Conservation (phyloP, 306 rosid genomes). For the Vicia faba region DNA sequence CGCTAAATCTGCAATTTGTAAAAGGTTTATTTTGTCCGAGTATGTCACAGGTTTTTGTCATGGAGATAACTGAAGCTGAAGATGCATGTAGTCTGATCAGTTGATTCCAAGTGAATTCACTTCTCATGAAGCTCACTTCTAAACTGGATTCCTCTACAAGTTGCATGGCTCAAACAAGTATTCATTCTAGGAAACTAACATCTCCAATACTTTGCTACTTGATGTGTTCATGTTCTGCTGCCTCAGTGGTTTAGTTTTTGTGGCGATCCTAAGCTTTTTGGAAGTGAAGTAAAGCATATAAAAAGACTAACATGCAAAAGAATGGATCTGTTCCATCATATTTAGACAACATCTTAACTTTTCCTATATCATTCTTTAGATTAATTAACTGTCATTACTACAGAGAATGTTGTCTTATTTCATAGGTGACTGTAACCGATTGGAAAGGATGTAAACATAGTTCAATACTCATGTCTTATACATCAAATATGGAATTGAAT, state of each 20-base stretch:
- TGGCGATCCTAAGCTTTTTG: conserved; percentile 6
- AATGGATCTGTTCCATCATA: conserved; percentile 27
- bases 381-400: conserved; percentile 28
- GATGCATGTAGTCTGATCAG: conserved; percentile 37
- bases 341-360: conserved; percentile 10
- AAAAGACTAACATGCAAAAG: conserved; percentile 35
- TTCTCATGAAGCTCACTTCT: conserved; percentile 31
- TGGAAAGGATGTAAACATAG: conserved; percentile 30
- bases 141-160: conserved; percentile 36
- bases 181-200: conserved; percentile 7
- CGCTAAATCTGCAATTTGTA: background rate
- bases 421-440: conserved; percentile 22
- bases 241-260: conserved; percentile 31
- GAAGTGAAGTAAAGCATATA: conserved; percentile 33
- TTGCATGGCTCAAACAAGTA: conserved; percentile 25
- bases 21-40: conserved; percentile 21
- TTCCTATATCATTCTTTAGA: conserved; percentile 38
- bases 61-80: conserved; percentile 43
- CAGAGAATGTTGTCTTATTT: conserved; percentile 29
- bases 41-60: conserved; percentile 38
- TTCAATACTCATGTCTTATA: conserved; percentile 29
- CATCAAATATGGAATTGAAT: conserved; percentile 33
- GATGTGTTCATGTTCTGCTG: conserved; percentile 42
- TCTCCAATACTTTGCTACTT: conserved; percentile 21
- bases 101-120: conserved; percentile 35